Evolutionary conservation across 768 basidiomycete species (phyloP), one percentile per base, ranked within the genome.

Genomic region (Pleurotus platypus): DNA sequence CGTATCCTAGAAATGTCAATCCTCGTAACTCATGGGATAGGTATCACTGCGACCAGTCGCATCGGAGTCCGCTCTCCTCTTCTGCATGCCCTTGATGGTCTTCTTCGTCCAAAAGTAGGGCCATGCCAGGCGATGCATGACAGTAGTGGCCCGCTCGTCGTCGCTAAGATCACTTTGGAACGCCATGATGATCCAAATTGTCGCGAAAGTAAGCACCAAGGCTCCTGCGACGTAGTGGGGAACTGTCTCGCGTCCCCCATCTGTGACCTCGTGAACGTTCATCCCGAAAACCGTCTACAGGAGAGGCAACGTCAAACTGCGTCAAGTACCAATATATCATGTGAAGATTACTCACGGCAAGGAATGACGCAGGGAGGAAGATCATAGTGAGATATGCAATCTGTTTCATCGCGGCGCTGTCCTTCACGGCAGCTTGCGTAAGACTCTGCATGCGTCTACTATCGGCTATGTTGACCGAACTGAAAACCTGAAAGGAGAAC

Each of bases 331-430:
- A 20, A 20, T 20, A 20, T 18, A 18, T 20, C 12, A 24, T 7
- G 30, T 24, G 24, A 20, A 18, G 35, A n/a, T n/a, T 24, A 56
- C 76, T 46, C 64, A 80, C 79, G 56, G 81, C 75, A 20, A 72
- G 69, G 55, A 85, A 81, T 9, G 79, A 78, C 0, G 82, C 80
- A 2, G 85, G 85, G 3, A 86, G 69, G 67, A 85, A 86, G 16
- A 82, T 61, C 82, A 86, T 85, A 1, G 81, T 80, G 8, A 86
- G 70, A 61, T 85, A 86, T 0, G 83, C 78, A 46, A 86, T 79
- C 66, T 85, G 79, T 55, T 78, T 80, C 79, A 80, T 82, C 74
- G 75, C 78, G 63, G 75, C 76, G 62, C 78, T 79, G 59, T 81
- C 78, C 40, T 73, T 72, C 27, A 80, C 73, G 20, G 79, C 75